These are phyloP conservation scores for Aspergillus nanangensis DNA, from an alignment of 495 filamentous ascomycete species.

Conservation along the genomic window DNA sequence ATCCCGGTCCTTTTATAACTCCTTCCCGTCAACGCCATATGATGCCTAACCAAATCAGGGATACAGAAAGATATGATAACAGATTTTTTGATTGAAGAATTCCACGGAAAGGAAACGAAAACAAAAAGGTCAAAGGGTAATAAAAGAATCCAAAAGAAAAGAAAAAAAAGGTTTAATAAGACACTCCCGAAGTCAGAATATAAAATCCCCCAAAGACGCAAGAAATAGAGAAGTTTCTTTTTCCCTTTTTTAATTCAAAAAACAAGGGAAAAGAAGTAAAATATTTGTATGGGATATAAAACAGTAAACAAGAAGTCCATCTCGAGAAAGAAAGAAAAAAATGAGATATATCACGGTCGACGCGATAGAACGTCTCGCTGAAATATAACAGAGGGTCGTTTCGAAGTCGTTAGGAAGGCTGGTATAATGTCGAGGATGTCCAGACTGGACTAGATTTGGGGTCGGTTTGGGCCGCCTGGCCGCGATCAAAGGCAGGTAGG, in stretches of 20 bases:
- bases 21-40: neutral
- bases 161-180: neutral
- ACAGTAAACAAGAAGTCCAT: constrained; percentile 15
- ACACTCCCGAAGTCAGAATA: no score
- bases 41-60: neutral
- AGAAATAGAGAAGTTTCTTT: no score
- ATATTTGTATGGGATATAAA: constrained; percentile 10
- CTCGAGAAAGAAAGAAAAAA: constrained; percentile 6
- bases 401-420: neutral
- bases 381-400: neutral
- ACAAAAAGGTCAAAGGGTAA: neutral
- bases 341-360: neutral
- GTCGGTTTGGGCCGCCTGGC: neutral
- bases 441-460: neutral
- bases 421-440: neutral
- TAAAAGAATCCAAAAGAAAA: neutral
- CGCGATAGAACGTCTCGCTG: neutral
- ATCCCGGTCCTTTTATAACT: neutral
- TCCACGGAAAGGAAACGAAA: no score
- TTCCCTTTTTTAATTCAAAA: neutral
- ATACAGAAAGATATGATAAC: neutral
- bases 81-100: no score
- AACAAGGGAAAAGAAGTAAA: constrained; percentile 16
- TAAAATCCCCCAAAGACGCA: no score
- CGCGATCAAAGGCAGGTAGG: no score